These are phyloP conservation scores for Diospyros kaki DNA, from an alignment of 148 eudicot species.

Conservation along the genomic window DNA sequence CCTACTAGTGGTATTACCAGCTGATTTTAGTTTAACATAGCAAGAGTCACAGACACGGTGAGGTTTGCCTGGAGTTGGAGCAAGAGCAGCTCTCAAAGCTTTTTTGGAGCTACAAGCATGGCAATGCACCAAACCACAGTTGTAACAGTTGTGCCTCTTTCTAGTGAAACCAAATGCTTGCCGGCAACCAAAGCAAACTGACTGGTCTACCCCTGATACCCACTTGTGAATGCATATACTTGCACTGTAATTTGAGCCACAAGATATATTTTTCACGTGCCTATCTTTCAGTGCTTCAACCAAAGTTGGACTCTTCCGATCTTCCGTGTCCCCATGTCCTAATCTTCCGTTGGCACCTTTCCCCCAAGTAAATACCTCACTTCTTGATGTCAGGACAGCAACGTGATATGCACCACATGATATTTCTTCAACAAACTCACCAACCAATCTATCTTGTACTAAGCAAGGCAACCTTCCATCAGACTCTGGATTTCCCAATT, in stretches of 20 bases:
- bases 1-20: constrained; percentile 30
- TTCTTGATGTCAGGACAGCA: constrained; percentile 67
- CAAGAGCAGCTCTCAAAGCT: constrained; percentile 70
- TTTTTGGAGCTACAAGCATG: constrained; percentile 70
- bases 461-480: constrained; percentile 62
- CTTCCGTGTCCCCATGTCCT: constrained; percentile 73
- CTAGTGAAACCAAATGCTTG: constrained; percentile 76
- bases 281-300: constrained; percentile 67
- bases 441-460: constrained; percentile 64
- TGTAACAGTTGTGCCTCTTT: constrained; percentile 71
- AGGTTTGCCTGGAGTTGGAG: constrained; percentile 79
- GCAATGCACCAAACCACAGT: constrained; percentile 70
- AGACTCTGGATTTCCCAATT: constrained; percentile 61
- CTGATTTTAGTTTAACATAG: constrained; percentile 52
- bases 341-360: constrained; percentile 73
- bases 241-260: constrained; percentile 68
- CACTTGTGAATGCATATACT: constrained; percentile 73
- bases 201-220: constrained; percentile 77
- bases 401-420: constrained; percentile 69
- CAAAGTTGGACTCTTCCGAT: constrained; percentile 58
- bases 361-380: constrained; percentile 79
- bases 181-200: constrained; percentile 66
- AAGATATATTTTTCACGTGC: constrained; percentile 60
- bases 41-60: constrained; percentile 83
- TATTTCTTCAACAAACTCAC: constrained; percentile 77